Percentiles rank a stretch among this genome's conserved stretches.
phyloP scores from a whole-genome alignment of 108 stramenopile species.

The Heterococcus sp. region DNA sequence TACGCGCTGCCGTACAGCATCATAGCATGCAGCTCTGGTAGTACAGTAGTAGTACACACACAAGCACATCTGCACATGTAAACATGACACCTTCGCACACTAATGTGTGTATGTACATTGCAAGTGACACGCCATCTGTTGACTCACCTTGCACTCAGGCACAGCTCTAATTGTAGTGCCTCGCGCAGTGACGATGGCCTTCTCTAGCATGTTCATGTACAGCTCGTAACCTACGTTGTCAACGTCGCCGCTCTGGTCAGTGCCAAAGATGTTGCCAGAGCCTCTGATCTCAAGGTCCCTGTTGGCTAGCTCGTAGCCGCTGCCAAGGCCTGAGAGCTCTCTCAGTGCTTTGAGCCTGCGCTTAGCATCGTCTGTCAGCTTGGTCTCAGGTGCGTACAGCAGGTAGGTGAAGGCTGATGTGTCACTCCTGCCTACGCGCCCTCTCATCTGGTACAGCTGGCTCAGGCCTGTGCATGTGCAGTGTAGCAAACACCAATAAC shows the following conservation, averaged over 20 bases:
- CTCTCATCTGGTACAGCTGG: constrained; percentile 87
- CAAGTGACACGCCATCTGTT: too few species aligned
- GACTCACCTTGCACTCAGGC: constrained; percentile 18
- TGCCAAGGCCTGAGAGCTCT: constrained; percentile 72
- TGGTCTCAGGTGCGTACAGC: constrained; percentile 63
- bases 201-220: constrained; percentile 78
- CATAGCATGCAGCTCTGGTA: too few species aligned
- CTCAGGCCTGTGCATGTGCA: constrained; percentile 71
- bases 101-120: too few species aligned
- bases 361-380: constrained; percentile 39
- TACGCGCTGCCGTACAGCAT: too few species aligned
- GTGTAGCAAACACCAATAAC: constrained; percentile 35
- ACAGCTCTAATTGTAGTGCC: constrained; percentile 19
- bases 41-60: too few species aligned
- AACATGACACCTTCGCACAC: too few species aligned
- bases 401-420: constrained; percentile 82
- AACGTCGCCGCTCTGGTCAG: constrained; percentile 83
- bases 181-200: constrained; percentile 10
- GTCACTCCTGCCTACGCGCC: constrained; percentile 86
- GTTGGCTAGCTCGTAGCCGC: constrained; percentile 85
- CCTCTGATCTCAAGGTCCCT: constrained; percentile 91
- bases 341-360: constrained; percentile 77
- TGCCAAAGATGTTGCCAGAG: constrained; percentile 80
- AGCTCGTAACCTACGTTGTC: constrained; percentile 84
- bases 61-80: background rate